phyloP scores from a whole-genome alignment of 2,329 filamentous ascomycete genomes.

The Talaromyces albobiverticillius region DNA sequence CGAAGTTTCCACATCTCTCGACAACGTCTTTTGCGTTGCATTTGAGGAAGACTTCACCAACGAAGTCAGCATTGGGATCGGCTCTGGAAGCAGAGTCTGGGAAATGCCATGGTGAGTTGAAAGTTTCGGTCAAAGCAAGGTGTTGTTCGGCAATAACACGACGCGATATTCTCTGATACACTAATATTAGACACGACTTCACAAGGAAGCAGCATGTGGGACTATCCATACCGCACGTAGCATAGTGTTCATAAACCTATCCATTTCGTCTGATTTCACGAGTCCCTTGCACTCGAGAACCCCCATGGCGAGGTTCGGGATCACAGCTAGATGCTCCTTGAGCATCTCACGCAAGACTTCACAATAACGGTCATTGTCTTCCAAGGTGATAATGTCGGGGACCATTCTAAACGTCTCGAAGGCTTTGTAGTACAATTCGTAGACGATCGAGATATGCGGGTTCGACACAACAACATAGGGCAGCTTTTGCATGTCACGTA shows the following conservation, averaged over 20 bases:
- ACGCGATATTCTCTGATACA: constrained; percentile 75
- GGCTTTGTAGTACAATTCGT: constrained; percentile 95
- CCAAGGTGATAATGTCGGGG: constrained; percentile 75
- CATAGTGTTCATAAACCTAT: constrained; percentile 93
- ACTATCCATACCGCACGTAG: constrained; percentile 69
- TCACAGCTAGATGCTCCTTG: constrained; percentile 85
- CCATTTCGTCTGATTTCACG: constrained; percentile 76
- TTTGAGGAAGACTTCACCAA: constrained; percentile 91
- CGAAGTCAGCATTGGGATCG: constrained; percentile 71
- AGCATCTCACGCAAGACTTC: constrained; percentile 74
- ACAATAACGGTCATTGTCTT: constrained; percentile 89
- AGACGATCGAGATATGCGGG: constrained; percentile 86
- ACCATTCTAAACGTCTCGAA: constrained; percentile 87
- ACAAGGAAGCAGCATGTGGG: neutral
- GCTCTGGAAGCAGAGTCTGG: constrained; percentile 68
- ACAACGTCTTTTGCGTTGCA: constrained; percentile 90
- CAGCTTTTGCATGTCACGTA: constrained; percentile 94
- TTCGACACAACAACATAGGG: constrained; percentile 98
- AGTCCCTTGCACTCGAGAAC: constrained; percentile 85
- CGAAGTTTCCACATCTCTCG: constrained; percentile 73
- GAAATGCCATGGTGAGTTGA: constrained; percentile 85
- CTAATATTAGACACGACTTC: constrained; percentile 14
- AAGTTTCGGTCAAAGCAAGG: constrained; percentile 89
- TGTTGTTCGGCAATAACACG: constrained; percentile 98
- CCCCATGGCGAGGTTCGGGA: constrained; percentile 90